Base-by-base conservation (phyloP, 2,329 filamentous ascomycete genomes). In the Pyrenochaeta sp. region DNA sequence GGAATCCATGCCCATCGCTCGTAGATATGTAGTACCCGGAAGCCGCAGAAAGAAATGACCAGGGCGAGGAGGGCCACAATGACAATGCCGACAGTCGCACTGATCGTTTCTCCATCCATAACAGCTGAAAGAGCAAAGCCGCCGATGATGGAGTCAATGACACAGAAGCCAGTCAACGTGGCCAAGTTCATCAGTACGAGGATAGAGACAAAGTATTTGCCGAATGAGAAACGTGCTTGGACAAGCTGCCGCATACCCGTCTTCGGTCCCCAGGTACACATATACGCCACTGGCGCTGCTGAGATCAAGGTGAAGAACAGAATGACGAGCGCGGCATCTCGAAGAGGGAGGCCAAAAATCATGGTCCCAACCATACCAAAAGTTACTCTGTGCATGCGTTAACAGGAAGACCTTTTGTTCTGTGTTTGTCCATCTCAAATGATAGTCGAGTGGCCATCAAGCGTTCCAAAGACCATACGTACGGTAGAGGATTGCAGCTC, bases 161-260 rank as follows among this genome's bases (percentile, higher is more conserved):
- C 80, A 44, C 82, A 83, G 75, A 88, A 89, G n/a, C 85, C 85
- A 3, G 81, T 83, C 2, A 88, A 76, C 0, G 85, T 88, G 12
- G 85, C 85, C 20, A 89, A 76, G 63, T 89, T 89, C 54, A 89
- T 77, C 9, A 88, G 66, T 2, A 87, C 82, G 1, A 85, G 81
- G n/a, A 89, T 67, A 0, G 81, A 83, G 30, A 87, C 83, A 17
- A 85, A 74, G 64, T 86, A 87, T 48, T 69, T 73, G 18, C 70
- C 71, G 66, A 87, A 89, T 35, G 82, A 83, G 69, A 83, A 89
- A 18, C 87, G 79, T 3, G 87, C 86, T 60, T 87, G 85, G 7
- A 89, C 82, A 80, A 89, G 86, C 71, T 88, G 86, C 14, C 86
- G 80, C 80, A 89, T 83, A 36, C 86, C 87, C 9, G 85, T 87